Conservation (phyloP, 257 asterid species). For the Nicotiana knightiana region DNA sequence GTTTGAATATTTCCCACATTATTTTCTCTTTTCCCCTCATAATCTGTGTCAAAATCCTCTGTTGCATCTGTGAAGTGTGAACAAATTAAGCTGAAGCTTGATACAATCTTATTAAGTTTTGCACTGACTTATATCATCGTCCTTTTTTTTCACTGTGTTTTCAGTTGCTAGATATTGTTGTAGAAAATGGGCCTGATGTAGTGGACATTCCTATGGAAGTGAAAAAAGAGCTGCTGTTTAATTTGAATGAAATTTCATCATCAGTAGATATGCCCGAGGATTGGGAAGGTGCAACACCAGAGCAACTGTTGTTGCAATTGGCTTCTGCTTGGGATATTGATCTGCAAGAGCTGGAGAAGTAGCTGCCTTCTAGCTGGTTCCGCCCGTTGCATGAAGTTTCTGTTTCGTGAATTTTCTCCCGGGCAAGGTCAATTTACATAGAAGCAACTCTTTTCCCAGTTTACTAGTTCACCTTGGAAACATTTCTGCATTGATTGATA, state of each 20-base stretch:
- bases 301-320: conserved; percentile 66
- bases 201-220: conserved; percentile 63
- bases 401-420: neutral
- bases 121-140: neutral
- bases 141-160: neutral
- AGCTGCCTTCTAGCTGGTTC: neutral
- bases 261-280: conserved; percentile 67
- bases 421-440: neutral
- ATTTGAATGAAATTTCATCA: conserved; percentile 63
- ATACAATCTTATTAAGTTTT: neutral
- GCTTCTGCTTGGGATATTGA: conserved; percentile 92
- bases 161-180: conserved; percentile 70
- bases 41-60: neutral
- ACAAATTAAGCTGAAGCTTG: neutral
- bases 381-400: neutral
- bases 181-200: conserved; percentile 71
- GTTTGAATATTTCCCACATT: neutral
- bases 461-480: neutral
- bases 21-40: neutral
- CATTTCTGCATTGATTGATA: neutral
- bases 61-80: neutral
- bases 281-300: conserved; percentile 89
- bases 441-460: neutral
- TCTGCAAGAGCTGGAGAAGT: conserved; percentile 61
- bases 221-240: conserved; percentile 61